Base-by-base conservation (phyloP, 345 rosid genomes). In the Turnera subulata region DNA sequence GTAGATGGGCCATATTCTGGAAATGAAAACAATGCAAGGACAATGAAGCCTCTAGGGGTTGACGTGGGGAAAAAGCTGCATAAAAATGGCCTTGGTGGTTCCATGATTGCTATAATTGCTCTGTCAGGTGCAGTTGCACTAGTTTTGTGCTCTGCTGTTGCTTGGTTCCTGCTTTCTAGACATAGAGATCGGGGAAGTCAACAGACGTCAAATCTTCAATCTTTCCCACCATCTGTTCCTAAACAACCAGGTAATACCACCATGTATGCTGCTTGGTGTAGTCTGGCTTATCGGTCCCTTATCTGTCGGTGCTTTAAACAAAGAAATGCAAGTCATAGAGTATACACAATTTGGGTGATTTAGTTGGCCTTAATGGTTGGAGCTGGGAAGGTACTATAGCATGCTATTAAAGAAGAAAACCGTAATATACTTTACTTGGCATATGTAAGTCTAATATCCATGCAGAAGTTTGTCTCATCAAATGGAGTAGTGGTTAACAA, bases 41-140 rank as follows among this genome's bases (percentile, higher is more conserved):
- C 73, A 5, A 59, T 73, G 67, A 93, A 87, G 73, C 99, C 99
- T 15, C 69, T 86, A 0, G 99, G 97, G n/a, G 97, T 89, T 57
- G 85, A 84, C 70, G 84, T 87, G 59, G 77, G 61, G 6, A 84
- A 66, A 75, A 80, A 78, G 73, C 72, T 21, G 62, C 85, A 35
- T 46, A 86, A 66, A 69, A 53, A 53, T 17, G 68, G 75, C 58
- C 84, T 93, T 59, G 74, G 74, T 49, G 81, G 75, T 20, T 86
- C 89, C 22, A 66, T 63, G 29, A 71, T 93, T 69, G 82, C 85
- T 54, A 75, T 93, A 66, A 77, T 89, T 67, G 84, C 79, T 45
- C 70, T 93, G 64, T 89, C 97, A 0, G 76, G 77, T 13, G 69
- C 78, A 68, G 89, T 81, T 61, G 83, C 79, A 49, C 35, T 85